A percentile compares a stretch with the other conserved stretches of the same genome.
These are phyloP conservation scores for Taphrina flavorubra DNA, from an alignment of 1,139 yeast species.

Conservation along the genomic window DNA sequence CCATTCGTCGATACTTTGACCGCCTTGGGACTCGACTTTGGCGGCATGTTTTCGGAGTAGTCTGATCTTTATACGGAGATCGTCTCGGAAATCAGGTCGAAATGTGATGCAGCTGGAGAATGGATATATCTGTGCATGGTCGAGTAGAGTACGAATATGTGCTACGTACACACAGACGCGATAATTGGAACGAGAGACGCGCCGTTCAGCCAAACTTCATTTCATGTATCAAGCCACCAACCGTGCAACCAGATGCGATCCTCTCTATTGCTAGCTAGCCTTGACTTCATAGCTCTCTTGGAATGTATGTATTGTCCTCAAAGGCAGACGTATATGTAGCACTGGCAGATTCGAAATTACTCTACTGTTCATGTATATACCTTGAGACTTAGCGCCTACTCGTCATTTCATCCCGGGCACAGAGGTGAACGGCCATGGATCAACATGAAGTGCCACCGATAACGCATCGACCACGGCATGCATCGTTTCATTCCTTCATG, in stretches of 20 bases:
- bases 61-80: too few relatives aligned
- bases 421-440: not conserved
- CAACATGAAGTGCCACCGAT: constrained; percentile 18
- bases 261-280: too few relatives aligned
- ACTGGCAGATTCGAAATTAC: not conserved
- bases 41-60: not conserved
- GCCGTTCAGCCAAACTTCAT: constrained; percentile 15
- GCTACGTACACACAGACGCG: not conserved
- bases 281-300: too few relatives aligned
- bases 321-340: too few relatives aligned
- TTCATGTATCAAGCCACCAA: not conserved
- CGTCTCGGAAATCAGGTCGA: not conserved
- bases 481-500: constrained; percentile 11
- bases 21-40: constrained; percentile 3
- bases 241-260: not conserved
- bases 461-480: constrained; percentile 5
- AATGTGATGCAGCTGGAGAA: not conserved
- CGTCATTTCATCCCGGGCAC: too few relatives aligned
- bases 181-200: not conserved
- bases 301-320: too few relatives aligned
- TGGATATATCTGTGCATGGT: not conserved
- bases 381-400: too few relatives aligned
- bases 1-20: not conserved
- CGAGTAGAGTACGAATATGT: not conserved
- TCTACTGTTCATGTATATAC: too few relatives aligned